Percentiles rank a stretch among this genome's conserved stretches.
Evolutionary conservation across 495 filamentous ascomycete genomes (phyloP).

Genomic region (Aspergillus mulundensis): DNA sequence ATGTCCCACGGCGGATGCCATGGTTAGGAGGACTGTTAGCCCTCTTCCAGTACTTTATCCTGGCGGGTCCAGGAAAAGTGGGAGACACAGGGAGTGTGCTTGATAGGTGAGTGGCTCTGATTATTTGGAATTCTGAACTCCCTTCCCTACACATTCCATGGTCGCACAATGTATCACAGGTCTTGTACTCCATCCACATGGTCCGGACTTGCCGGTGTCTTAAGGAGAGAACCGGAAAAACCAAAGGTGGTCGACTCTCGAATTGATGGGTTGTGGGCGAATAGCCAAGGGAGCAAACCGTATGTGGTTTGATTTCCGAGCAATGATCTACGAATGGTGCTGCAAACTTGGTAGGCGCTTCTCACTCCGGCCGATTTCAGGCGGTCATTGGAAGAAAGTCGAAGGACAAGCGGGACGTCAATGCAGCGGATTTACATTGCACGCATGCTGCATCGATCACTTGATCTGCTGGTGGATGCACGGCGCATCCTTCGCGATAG

Average conservation of each 20-base stretch:
- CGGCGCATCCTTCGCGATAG: constrained; percentile 19
- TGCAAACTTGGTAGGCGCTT: constrained; percentile 20
- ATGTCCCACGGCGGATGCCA: constrained; percentile 74
- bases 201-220: constrained; percentile 7
- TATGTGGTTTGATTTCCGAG: constrained; percentile 33
- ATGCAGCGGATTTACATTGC: constrained; percentile 32
- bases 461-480: constrained; percentile 51
- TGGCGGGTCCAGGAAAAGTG: constrained; percentile 68
- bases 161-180: not conserved
- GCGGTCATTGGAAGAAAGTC: constrained; percentile 22
- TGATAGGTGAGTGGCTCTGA: constrained; percentile 73
- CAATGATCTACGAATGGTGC: constrained; percentile 34
- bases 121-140: constrained; percentile 24
- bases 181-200: constrained; percentile 3
- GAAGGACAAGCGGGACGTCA: constrained; percentile 21
- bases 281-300: constrained; percentile 30
- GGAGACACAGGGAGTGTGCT: constrained; percentile 71
- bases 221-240: constrained; percentile 17
- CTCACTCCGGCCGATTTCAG: constrained; percentile 15
- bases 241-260: constrained; percentile 3
- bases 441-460: constrained; percentile 66
- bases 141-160: constrained; percentile 7
- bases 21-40: constrained; percentile 73
- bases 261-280: constrained; percentile 13
- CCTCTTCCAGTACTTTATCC: constrained; percentile 65